Base-by-base conservation (phyloP, 768 basidiomycete genomes). In the Suillus variegatus region DNA sequence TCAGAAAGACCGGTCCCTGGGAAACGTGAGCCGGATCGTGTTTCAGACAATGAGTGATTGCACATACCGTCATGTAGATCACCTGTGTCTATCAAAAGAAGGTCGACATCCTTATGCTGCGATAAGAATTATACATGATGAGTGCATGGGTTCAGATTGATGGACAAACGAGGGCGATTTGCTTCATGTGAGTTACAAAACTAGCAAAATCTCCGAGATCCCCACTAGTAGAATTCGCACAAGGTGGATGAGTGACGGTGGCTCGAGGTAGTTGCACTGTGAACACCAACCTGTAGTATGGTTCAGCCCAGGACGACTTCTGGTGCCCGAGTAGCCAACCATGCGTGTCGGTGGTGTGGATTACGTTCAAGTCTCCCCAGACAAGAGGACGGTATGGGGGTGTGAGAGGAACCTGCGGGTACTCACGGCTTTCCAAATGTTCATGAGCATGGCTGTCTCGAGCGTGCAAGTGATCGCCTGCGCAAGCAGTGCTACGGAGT, bases 281-380 rank as follows among this genome's bases (percentile, higher is more conserved):
- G 35, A 35, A 36, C 7, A 68, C 82, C 60, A 62, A 84, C 83
- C 84, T 85, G 76, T 91, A 93, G 73, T 90, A 88, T 0, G 92
- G 91, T 70, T 94, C 92, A 0, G 92, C 91, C 72, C 83, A 87
- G 6, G 82, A 84, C 4, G 79, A 25, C 71, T 93, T 90, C 70
- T 93, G 91, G 78, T 97, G 94, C 2, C 94, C 94, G 44, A 94
- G 82, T 2, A 96, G 80, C 90, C 90, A 90, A 40, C 90, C 86
- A 78, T 92, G 89, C 38, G 86, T 91, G 74, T 95, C 94, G 0
- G 95, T 95, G 3, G 93, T 95, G 70, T 90, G 88, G 54, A 95
- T 83, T 70, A 95, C 84, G 73, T 96, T 96, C 73, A 96, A 82
- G 71, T 95, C 93, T 20, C 90, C 88, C 95, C 94, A 95, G 56